Percentiles rank a stretch among this genome's conserved stretches.
Evolutionary conservation across 2,329 filamentous ascomycete genomes (phyloP).

Genomic region (Lasiodiplodia sp.): DNA sequence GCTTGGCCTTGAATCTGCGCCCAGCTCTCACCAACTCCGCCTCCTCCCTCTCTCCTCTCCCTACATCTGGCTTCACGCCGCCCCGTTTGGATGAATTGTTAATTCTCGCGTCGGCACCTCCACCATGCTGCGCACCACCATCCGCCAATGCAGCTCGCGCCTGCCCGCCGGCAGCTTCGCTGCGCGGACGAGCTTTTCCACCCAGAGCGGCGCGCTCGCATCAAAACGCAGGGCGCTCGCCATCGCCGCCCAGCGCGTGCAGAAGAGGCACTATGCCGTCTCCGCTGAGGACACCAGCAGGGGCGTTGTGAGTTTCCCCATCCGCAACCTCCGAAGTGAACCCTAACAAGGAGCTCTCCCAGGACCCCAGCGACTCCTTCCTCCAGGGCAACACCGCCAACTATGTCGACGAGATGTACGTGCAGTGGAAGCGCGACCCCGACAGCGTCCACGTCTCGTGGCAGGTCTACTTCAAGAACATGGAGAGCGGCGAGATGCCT

Average conservation of each 20-base stretch:
- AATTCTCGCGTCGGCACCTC: slow-evolving; percentile 38
- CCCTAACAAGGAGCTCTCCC: slow-evolving; percentile 40
- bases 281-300: slow-evolving; percentile 65
- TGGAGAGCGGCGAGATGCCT: slow-evolving; percentile 98
- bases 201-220: slow-evolving; percentile 51
- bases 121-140: slow-evolving; percentile 76
- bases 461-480: slow-evolving; percentile 99
- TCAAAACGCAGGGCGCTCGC: slow-evolving; percentile 58
- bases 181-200: slow-evolving; percentile 53
- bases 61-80: slow-evolving; percentile 12
- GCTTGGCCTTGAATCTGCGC: slow-evolving; percentile 21
- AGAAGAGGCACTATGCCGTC: slow-evolving; percentile 65
- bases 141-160: slow-evolving; percentile 70
- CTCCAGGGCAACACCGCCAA: slow-evolving; percentile 95
- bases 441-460: slow-evolving; percentile 95
- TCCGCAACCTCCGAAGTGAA: slow-evolving; percentile 31
- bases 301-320: slow-evolving; percentile 62
- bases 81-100: slow-evolving; percentile 30
- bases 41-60: slow-evolving; percentile 13
- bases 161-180: slow-evolving; percentile 62
- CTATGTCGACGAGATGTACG: slow-evolving; percentile 99
- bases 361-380: slow-evolving; percentile 94
- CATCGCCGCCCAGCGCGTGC: slow-evolving; percentile 51
- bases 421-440: slow-evolving; percentile 95
- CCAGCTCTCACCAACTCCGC: slow-evolving; percentile 6